Evolutionary conservation across 345 rosid species (phyloP).

Genomic region (Geranium rotundifolium): DNA sequence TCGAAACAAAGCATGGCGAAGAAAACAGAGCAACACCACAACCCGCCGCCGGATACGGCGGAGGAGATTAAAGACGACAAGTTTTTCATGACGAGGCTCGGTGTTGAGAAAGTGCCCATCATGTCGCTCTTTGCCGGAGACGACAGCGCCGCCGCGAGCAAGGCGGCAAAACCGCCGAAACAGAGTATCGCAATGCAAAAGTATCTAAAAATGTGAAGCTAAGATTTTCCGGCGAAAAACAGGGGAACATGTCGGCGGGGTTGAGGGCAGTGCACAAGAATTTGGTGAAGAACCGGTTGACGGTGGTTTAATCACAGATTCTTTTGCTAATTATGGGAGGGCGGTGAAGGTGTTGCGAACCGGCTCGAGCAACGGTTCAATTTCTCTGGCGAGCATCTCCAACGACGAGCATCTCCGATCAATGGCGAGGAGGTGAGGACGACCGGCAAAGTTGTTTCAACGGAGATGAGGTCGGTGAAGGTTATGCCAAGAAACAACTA

Average conservation of each 20-base stretch:
- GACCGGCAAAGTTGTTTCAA: too few species aligned
- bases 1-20: conserved; percentile 21
- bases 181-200: conserved; percentile 56
- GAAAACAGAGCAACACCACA: conserved; percentile 2
- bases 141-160: conserved; percentile 28
- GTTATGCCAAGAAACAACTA: too few species aligned
- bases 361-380: too few species aligned
- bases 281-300: conserved; percentile 84
- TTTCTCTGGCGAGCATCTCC: too few species aligned
- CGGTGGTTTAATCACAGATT: too few species aligned
- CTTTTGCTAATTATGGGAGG: too few species aligned
- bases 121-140: conserved; percentile 66
- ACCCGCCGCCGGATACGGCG: conserved; percentile 9
- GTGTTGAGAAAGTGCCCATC: conserved; percentile 65
- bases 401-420: too few species aligned
- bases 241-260: conserved; percentile 52
- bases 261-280: conserved; percentile 68
- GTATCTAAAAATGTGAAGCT: conserved; percentile 78
- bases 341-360: too few species aligned
- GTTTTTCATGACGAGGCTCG: conserved; percentile 55
- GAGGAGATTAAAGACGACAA: conserved; percentile 19
- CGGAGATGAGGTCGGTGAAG: too few species aligned
- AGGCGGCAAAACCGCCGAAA: conserved; percentile 20
- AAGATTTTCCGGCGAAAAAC: conserved; percentile 48
- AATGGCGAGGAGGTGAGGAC: too few species aligned